phyloP scores from a whole-genome alignment of 2,329 filamentous ascomycete genomes.

The Verticillium tricorpus region DNA sequence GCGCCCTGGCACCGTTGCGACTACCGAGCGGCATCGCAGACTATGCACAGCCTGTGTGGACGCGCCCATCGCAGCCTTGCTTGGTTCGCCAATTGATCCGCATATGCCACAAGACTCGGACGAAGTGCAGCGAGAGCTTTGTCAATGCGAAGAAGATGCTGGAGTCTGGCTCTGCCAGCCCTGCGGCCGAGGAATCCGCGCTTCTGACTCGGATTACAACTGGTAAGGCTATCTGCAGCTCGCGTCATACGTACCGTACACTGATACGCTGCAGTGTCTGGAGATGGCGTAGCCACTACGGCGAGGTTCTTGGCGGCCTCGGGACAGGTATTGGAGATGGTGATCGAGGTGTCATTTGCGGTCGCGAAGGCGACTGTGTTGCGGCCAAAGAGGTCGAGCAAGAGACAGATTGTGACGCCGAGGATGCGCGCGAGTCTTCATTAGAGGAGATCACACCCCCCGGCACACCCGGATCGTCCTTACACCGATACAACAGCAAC shows the following conservation, averaged over 20 bases:
- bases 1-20: constrained; percentile 60
- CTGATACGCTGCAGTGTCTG: constrained; percentile 55
- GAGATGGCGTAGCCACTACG: constrained; percentile 86
- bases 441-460: not conserved
- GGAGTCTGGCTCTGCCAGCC: constrained; percentile 82
- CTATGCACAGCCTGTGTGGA: constrained; percentile 73
- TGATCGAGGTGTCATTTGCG: constrained; percentile 83
- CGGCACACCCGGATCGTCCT: not conserved
- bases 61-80: constrained; percentile 59
- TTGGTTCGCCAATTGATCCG: constrained; percentile 38
- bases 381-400: constrained; percentile 73
- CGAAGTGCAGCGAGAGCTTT: constrained; percentile 52
- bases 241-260: not conserved
- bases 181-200: constrained; percentile 69
- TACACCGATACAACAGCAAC: constrained; percentile 11
- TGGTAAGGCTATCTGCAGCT: constrained; percentile 33
- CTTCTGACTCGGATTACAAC: constrained; percentile 54
- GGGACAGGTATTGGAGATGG: constrained; percentile 87
- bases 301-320: constrained; percentile 71
- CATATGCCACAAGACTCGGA: constrained; percentile 45
- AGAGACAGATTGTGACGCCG: constrained; percentile 81
- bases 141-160: constrained; percentile 42
- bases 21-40: constrained; percentile 74
- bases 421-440: constrained; percentile 53
- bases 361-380: constrained; percentile 71